Evolutionary conservation across 1,139 yeast genomes (phyloP).

Genomic region (Lodderomyces oxycetoniae): DNA sequence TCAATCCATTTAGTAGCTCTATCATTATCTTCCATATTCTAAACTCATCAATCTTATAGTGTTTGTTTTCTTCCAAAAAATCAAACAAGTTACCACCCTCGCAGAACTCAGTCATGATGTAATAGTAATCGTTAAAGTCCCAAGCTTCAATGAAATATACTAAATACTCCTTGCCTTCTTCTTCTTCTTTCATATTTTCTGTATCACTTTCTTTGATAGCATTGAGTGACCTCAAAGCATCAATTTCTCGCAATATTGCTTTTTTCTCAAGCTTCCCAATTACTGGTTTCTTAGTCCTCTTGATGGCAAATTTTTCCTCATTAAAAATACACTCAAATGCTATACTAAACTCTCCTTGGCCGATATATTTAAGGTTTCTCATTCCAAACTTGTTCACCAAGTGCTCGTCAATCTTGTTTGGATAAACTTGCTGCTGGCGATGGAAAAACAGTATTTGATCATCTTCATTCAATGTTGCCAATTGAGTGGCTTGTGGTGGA

Average conservation of each 20-base stretch:
- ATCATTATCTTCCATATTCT: constrained; percentile 94
- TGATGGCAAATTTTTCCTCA: constrained; percentile 73
- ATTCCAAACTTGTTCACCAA: constrained; percentile 62
- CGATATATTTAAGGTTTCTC: constrained; percentile 62
- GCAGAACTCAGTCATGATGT: constrained; percentile 92
- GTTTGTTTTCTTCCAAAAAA: constrained; percentile 66
- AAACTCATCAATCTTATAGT: constrained; percentile 90
- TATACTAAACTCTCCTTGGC: constrained; percentile 83
- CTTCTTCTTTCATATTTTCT: constrained; percentile 49
- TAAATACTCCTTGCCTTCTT: constrained; percentile 72
- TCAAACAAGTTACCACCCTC: constrained; percentile 89
- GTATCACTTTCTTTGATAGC: constrained; percentile 38
- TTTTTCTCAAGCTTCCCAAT: constrained; percentile 39
- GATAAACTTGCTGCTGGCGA: constrained; percentile 5
- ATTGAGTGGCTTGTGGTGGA: neutral
- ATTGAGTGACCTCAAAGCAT: constrained; percentile 40
- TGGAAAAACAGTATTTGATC: constrained; percentile 2
- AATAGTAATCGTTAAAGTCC: constrained; percentile 71
- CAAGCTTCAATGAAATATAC: constrained; percentile 81
- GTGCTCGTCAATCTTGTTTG: constrained; percentile 48
- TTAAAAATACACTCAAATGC: constrained; percentile 76
- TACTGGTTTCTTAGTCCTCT: constrained; percentile 61
- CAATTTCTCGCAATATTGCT: constrained; percentile 38
- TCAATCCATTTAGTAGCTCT: constrained; percentile 73
- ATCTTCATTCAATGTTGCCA: constrained; percentile 9